phyloP scores from a whole-genome alignment of 2,329 filamentous ascomycete species.

The Penicillium sp. region DNA sequence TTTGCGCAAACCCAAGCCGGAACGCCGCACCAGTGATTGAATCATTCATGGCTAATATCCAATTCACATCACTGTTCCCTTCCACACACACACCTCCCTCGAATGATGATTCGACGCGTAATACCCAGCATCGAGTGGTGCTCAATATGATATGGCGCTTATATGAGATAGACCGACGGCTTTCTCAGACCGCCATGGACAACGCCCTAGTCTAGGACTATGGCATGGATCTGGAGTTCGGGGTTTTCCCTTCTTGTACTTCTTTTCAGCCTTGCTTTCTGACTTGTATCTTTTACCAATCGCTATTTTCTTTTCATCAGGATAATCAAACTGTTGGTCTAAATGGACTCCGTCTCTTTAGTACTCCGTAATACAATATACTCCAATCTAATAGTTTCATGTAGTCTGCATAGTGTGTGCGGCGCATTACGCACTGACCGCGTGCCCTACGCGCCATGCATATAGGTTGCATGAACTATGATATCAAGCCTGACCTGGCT shows the following conservation, averaged over 20 bases:
- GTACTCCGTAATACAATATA: neutral
- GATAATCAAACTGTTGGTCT: constrained; percentile 4
- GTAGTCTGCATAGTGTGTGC: neutral
- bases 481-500: neutral
- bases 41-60: neutral
- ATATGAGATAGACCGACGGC: constrained; percentile 15
- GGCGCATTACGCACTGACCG: neutral
- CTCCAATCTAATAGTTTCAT: neutral
- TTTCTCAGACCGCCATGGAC: constrained; percentile 4
- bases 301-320: constrained; percentile 5
- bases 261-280: constrained; percentile 9
- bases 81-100: neutral
- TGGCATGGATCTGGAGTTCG: constrained; percentile 7
- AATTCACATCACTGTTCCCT: neutral
- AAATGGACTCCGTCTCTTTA: neutral
- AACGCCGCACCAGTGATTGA: constrained; percentile 38
- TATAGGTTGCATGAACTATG: neutral
- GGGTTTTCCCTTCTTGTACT: constrained; percentile 8
- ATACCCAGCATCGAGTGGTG: constrained; percentile 27
- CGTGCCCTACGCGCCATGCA: neutral
- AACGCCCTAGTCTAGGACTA: neutral
- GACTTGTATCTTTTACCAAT: constrained; percentile 6
- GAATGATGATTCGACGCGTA: constrained; percentile 25
- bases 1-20: constrained; percentile 59
- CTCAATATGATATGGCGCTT: constrained; percentile 26